Evolutionary conservation across 1,139 yeast species (phyloP).

Genomic region (Pichia inconspicua): DNA sequence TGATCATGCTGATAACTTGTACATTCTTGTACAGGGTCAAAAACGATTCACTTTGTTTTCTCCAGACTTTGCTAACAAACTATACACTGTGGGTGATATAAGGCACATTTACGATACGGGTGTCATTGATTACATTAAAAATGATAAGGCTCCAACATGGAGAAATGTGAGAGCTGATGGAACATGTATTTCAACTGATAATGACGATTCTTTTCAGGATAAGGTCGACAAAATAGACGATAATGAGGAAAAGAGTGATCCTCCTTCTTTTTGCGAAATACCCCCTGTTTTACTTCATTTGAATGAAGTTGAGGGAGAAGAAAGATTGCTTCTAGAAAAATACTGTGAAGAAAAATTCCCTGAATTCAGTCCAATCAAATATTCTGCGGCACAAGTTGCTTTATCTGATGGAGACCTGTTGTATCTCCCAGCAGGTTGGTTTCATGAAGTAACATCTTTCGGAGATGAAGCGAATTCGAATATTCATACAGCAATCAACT

Average conservation of each 20-base stretch:
- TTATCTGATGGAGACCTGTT: slow-evolving; percentile 58
- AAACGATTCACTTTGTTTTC: slow-evolving; percentile 60
- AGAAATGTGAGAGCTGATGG: slow-evolving; percentile 54
- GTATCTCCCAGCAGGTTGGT: slow-evolving; percentile 73
- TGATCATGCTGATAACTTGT: slow-evolving; percentile 71
- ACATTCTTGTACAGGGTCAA: slow-evolving; percentile 50
- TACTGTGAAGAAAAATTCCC: slow-evolving; percentile 32
- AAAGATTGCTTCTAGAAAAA: slow-evolving; percentile 21
- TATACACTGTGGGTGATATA: slow-evolving; percentile 56
- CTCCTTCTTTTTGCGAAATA: slow-evolving; percentile 58
- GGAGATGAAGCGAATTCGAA: slow-evolving; percentile 29
- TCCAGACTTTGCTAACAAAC: slow-evolving; percentile 50
- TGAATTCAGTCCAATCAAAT: slow-evolving; percentile 34
- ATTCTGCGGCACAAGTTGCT: slow-evolving; percentile 32
- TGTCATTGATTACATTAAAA: slow-evolving; percentile 50
- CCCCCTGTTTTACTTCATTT: slow-evolving; percentile 58
- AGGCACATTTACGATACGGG: slow-evolving; percentile 49
- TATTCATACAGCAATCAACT: slow-evolving; percentile 57
- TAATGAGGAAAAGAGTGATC: slow-evolving; percentile 34
- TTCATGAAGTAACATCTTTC: slow-evolving; percentile 71
- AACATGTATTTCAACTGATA: slow-evolving; percentile 17
- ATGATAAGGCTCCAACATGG: slow-evolving; percentile 54
- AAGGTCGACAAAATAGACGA: slow-evolving; percentile 9
- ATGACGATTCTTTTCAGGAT: slow-evolving; percentile 1
- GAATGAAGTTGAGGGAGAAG: slow-evolving; percentile 37